Conservation (phyloP, 2,329 filamentous ascomycete genomes). For the Sporothrix globosa region DNA sequence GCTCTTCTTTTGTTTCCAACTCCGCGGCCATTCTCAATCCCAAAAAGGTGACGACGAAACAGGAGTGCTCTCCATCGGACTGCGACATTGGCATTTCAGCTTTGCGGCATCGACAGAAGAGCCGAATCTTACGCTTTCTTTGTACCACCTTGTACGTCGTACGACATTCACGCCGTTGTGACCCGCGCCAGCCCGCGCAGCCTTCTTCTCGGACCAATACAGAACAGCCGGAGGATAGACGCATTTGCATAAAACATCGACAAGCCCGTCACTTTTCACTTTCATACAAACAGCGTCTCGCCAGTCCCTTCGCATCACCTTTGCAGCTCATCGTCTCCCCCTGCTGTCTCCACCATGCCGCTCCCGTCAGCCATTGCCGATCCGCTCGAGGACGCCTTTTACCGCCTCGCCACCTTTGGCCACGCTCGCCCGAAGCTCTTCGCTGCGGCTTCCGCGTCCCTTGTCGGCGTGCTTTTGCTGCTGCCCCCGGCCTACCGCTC, state of each 20-base stretch:
- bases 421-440: conserved; percentile 23
- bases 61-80: background rate
- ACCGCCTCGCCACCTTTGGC: background rate
- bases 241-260: no score
- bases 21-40: background rate
- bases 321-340: background rate
- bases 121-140: no score
- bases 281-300: background rate
- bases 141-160: no score
- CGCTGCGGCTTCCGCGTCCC: conserved; percentile 30
- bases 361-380: conserved; percentile 5
- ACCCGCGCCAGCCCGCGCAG: no score
- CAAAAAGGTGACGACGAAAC: background rate
- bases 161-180: no score
- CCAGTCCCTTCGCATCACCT: background rate
- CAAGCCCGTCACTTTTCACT: no score
- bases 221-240: no score
- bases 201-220: no score
- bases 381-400: conserved; percentile 11
- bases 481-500: conserved; percentile 34
- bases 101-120: background rate
- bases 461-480: background rate
- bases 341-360: background rate
- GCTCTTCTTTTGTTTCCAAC: background rate
- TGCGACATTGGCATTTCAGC: background rate